Evolutionary conservation across 352 stramenopile species (phyloP).

Genomic region (Pelagophyceae sp.): DNA sequence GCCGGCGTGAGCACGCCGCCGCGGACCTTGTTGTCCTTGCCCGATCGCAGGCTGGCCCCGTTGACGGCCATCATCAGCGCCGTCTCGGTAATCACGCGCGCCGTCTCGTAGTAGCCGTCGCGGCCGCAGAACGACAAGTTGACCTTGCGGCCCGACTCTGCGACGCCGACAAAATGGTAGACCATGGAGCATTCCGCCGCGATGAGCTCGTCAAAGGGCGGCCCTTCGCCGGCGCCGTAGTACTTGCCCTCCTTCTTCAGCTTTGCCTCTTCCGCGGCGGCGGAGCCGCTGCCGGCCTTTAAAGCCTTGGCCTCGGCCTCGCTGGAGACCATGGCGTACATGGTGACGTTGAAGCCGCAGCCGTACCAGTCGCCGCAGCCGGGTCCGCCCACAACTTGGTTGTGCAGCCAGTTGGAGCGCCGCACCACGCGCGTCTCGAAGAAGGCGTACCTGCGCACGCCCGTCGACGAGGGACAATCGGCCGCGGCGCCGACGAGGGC

Average conservation of each 20-base stretch:
- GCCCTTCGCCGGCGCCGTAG: conserved; percentile 12
- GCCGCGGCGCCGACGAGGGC: no score
- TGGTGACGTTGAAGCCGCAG: not conserved
- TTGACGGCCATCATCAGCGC: not conserved
- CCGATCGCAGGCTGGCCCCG: not conserved
- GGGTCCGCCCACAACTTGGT: not conserved
- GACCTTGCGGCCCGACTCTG: not conserved
- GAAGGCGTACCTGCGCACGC: no score
- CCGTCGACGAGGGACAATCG: no score
- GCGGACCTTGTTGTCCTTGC: not conserved
- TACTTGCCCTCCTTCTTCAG: conserved; percentile 1
- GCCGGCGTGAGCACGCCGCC: not conserved
- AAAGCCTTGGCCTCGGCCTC: not conserved
- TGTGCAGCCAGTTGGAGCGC: conserved; percentile 8
- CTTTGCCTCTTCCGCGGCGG: conserved; percentile 3
- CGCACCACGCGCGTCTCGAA: conserved; percentile 11
- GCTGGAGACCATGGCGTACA: not conserved
- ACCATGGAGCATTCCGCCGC: not conserved
- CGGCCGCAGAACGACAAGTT: not conserved
- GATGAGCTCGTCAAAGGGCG: conserved; percentile 5
- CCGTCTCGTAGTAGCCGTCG: conserved; percentile 19
- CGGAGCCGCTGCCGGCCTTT: not conserved
- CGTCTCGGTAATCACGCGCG: not conserved
- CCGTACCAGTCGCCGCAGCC: conserved; percentile 2
- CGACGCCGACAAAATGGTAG: not conserved